These are phyloP conservation scores for Penicillium manginii DNA, from an alignment of 495 filamentous ascomycete species.

Conservation along the genomic window DNA sequence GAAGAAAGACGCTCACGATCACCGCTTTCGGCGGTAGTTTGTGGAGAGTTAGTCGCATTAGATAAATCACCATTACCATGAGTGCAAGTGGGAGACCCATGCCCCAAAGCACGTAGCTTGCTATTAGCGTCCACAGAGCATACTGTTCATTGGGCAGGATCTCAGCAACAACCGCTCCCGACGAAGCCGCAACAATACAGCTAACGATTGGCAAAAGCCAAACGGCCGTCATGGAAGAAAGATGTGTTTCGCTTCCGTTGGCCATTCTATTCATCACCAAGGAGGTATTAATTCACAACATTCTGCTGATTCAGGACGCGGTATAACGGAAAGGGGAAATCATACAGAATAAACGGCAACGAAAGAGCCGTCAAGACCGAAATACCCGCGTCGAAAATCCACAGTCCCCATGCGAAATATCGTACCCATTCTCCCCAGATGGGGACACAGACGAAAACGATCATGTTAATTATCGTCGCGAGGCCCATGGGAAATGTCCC, in stretches of 20 bases:
- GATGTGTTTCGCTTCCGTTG: conserved; percentile 29
- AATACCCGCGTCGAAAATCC: conserved; percentile 61
- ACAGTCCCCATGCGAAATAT: conserved; percentile 55
- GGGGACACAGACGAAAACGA: conserved; percentile 57
- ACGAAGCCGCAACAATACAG: conserved; percentile 60
- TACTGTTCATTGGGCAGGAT: conserved; percentile 54
- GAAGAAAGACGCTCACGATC: conserved; percentile 65
- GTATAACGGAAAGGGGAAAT: background rate
- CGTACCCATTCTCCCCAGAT: conserved; percentile 47
- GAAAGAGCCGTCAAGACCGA: conserved; percentile 53
- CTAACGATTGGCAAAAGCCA: conserved; percentile 66
- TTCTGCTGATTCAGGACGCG: too few species aligned
- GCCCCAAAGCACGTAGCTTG: conserved; percentile 63
- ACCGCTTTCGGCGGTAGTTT: conserved; percentile 60
- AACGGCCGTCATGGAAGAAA: conserved; percentile 58
- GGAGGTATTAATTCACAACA: too few species aligned
- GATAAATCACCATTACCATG: conserved; percentile 62
- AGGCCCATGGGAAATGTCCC: conserved; percentile 67
- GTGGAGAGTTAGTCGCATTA: conserved; percentile 60
- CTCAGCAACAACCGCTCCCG: conserved; percentile 58
- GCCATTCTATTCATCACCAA: conserved; percentile 32
- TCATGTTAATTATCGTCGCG: conserved; percentile 64
- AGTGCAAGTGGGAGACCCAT: conserved; percentile 59
- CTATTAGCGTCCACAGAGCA: conserved; percentile 59
- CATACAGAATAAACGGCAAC: conserved; percentile 61